Percentiles rank a stretch among this genome's conserved stretches.
Conservation (phyloP, 2,329 filamentous ascomycete species). For the Calonectria multiphialidica region DNA sequence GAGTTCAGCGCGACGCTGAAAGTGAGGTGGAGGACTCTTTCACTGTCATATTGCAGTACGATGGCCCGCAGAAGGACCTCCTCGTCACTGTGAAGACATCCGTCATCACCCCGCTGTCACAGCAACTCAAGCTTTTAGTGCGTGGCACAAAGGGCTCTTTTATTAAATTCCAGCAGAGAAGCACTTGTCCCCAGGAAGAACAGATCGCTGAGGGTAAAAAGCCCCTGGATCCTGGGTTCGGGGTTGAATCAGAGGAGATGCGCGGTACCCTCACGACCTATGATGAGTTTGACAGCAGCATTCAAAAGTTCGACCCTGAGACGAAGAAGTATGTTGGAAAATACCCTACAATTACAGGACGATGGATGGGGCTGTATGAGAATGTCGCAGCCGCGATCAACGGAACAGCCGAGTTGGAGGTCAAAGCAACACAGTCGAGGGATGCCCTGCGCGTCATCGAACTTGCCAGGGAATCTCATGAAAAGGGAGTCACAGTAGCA, state of each 20-base stretch:
- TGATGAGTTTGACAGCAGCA: conserved; percentile 46
- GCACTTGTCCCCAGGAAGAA: conserved; percentile 48
- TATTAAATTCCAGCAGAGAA: conserved; percentile 50
- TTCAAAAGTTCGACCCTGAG: conserved; percentile 46
- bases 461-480: conserved; percentile 54
- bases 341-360: conserved; percentile 53
- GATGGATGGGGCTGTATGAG: conserved; percentile 55
- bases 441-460: conserved; percentile 53
- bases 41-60: conserved; percentile 72
- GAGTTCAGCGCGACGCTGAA: conserved; percentile 30
- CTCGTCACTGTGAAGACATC: conserved; percentile 38
- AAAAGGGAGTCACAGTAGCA: conserved; percentile 45
- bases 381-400: conserved; percentile 53
- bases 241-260: conserved; percentile 33
- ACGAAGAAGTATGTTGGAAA: conserved; percentile 50
- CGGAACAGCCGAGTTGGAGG: conserved; percentile 52
- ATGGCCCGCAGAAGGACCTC: conserved; percentile 47
- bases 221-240: conserved; percentile 32
- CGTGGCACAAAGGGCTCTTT: conserved; percentile 38
- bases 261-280: conserved; percentile 50
- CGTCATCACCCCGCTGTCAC: conserved; percentile 28
- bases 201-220: conserved; percentile 29
- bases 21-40: conserved; percentile 58
- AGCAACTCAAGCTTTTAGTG: conserved; percentile 34
- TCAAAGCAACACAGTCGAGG: conserved; percentile 53